Percentiles rank a stretch among this genome's conserved stretches.
These are phyloP conservation scores for Vaccinium myrtillus DNA, from an alignment of 148 eudicot species.

Conservation along the genomic window DNA sequence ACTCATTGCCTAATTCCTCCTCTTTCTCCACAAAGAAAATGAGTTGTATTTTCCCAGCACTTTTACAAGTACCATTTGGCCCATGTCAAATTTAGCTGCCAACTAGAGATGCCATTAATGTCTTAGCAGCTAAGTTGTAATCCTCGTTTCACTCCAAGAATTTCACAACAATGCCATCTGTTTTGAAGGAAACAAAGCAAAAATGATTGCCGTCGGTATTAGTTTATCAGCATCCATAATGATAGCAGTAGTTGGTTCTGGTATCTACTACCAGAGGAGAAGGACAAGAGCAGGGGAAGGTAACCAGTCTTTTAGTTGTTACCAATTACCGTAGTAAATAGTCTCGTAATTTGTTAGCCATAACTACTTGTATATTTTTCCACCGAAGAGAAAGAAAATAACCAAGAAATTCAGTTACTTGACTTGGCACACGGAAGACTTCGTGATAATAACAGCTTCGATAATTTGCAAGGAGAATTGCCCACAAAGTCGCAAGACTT, in stretches of 20 bases:
- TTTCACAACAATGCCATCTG: not conserved
- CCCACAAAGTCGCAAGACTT: not conserved
- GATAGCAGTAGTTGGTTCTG: slow-evolving; percentile 3
- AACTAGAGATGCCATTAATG: too few relatives aligned
- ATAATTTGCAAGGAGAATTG: not conserved
- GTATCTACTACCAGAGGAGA: not conserved
- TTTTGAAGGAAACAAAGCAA: not conserved
- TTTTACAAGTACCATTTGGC: too few relatives aligned
- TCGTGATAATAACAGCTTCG: not conserved
- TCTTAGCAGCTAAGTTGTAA: too few relatives aligned
- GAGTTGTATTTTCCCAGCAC: too few relatives aligned
- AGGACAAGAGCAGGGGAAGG: not conserved
- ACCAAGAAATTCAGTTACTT: not conserved
- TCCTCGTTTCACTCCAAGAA: too few relatives aligned
- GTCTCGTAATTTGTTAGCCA: too few relatives aligned
- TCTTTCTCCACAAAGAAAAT: too few relatives aligned
- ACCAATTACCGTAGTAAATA: too few relatives aligned
- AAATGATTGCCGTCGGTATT: not conserved
- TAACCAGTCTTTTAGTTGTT: not conserved
- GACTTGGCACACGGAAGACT: not conserved
- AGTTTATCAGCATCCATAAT: slow-evolving; percentile 7
- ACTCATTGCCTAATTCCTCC: too few relatives aligned
- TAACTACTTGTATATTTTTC: too few relatives aligned
- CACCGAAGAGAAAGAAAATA: too few relatives aligned
- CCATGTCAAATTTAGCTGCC: too few relatives aligned